Base-by-base conservation (phyloP, 169 alveolate species). In the Plasmodium sp. region DNA sequence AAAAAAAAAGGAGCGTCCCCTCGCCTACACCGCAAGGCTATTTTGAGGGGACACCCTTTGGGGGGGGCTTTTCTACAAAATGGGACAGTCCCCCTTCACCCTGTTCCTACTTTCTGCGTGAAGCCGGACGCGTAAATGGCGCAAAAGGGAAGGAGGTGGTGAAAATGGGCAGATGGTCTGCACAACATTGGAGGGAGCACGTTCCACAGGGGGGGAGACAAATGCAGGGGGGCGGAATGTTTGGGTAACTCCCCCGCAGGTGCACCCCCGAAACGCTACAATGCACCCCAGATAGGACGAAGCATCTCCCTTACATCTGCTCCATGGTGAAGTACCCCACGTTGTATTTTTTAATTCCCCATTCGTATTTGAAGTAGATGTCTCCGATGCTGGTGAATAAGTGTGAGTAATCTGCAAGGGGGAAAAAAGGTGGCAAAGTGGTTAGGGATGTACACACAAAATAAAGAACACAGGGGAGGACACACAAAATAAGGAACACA, bases 261-360 rank as follows among this genome's bases (percentile, higher is more conserved):
- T 43, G 54, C 41, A 72, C 9, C 14, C 7, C 3, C 36, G 14
- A 74, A 39, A 74, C 5, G 0, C 34, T 9, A 82, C 41, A 54
- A 67, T 39, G 18, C 27, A 58, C 9, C 33, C 12, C 16, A 39
- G 39, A 34, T 4, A 67, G n/a, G n/a, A 83, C 1, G 18, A 31
- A 39, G 0, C n/a, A 0, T 5, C n/a, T 45, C 16, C 16, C 75
- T 83, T 83, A 83, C 82, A 41, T 18, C 45, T 3, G 27, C 12
- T 51, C 34, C 33, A 86, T 75, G 67, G 79, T 75, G 81, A 86
- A 86, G 71, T 86, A 86, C n/a, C 93, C 93, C 3, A 75, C 93
- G 2, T 86, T 77, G 72, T 86, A 51, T 22, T 75, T 86, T 51
- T 22, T 33, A 54, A 74, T 9, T 41, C 48, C 41, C 14, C 80